These are phyloP conservation scores for Lepidium aucheri DNA, from an alignment of 345 rosid genomes.

Conservation along the genomic window DNA sequence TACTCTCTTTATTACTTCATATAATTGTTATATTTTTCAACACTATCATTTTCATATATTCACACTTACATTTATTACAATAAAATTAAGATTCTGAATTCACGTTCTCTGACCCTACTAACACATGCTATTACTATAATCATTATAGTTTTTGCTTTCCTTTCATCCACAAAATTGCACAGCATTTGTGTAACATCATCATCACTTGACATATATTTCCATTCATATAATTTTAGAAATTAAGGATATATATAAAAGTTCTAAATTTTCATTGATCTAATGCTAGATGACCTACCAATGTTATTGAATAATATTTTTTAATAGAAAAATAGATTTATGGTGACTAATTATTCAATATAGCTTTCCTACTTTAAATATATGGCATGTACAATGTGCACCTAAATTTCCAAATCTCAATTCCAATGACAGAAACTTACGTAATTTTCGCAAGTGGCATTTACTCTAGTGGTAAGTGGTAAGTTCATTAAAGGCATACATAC, in stretches of 20 bases:
- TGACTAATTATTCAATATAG: background rate
- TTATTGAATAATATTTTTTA: background rate
- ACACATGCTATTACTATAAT: conserved; percentile 18
- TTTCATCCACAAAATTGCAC: background rate
- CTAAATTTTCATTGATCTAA: background rate
- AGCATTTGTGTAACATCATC: conserved; percentile 18
- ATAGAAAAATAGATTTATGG: background rate
- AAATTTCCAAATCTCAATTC: too few relatives aligned
- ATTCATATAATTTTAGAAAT: background rate
- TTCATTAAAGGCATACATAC: too few relatives aligned
- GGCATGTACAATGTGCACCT: background rate
- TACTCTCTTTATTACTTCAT: background rate
- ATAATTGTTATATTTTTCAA: background rate
- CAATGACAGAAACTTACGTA: too few relatives aligned
- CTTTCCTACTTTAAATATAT: background rate
- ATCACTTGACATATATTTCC: background rate
- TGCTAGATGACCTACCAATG: background rate
- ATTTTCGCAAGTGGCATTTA: too few relatives aligned
- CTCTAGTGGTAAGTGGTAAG: too few relatives aligned
- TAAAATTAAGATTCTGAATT: background rate
- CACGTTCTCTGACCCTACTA: conserved; percentile 18
- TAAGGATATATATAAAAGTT: background rate
- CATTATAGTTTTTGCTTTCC: conserved; percentile 1
- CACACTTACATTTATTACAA: conserved; percentile 13
- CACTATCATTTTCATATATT: conserved; percentile 17